Conservation (phyloP, 352 stramenopile species). For the Globisporangium spiculum region DNA sequence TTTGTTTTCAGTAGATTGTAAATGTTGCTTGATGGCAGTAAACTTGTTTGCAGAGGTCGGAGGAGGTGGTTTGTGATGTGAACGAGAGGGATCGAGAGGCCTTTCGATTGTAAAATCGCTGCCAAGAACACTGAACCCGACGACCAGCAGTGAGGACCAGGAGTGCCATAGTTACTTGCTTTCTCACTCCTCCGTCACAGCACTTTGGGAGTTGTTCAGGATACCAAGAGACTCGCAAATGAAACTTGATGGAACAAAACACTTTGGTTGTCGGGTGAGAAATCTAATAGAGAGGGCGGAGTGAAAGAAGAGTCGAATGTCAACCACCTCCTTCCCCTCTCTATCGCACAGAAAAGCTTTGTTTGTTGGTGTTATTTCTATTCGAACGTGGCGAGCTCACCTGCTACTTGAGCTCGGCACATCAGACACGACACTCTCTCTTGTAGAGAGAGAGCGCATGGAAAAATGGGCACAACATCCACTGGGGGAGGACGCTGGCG, state of each 20-base stretch:
- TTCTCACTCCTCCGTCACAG: not conserved
- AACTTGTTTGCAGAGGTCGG: too few relatives aligned
- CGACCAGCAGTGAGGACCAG: not conserved
- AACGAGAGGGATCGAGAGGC: too few relatives aligned
- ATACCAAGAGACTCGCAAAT: not conserved
- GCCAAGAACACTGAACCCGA: too few relatives aligned
- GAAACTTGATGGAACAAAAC: not conserved
- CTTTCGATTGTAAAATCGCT: too few relatives aligned
- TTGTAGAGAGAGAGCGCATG: not conserved
- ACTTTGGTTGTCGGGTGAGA: not conserved
- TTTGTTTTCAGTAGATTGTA: too few relatives aligned
- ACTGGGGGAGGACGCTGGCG: not conserved
- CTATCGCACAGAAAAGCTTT: not conserved
- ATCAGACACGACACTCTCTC: not conserved
- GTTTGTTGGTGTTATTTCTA: constrained; percentile 7
- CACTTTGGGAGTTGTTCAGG: not conserved
- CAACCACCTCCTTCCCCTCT: not conserved
- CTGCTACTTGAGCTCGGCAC: constrained; percentile 23
- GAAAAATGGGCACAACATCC: constrained; percentile 2
- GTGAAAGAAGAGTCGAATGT: not conserved
- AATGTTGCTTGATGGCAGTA: too few relatives aligned
- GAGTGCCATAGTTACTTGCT: not conserved
- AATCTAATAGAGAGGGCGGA: not conserved
- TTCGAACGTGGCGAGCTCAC: constrained; percentile 19
- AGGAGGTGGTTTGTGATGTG: too few relatives aligned